phyloP scores from a whole-genome alignment of 106 monocot genomes.

The Acorus calamus region DNA sequence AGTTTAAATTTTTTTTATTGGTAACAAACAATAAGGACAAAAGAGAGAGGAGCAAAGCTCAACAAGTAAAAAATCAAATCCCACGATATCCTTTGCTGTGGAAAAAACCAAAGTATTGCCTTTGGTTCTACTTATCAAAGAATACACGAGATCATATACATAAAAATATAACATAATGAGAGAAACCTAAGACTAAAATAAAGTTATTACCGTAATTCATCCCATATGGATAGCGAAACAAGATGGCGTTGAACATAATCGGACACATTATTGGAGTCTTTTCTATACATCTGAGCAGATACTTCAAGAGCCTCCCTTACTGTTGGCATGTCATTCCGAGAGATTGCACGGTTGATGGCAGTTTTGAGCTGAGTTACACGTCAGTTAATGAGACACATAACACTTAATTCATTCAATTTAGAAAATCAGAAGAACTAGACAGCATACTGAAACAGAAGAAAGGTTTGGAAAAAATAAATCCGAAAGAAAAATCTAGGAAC shows the following conservation, averaged over 20 bases:
- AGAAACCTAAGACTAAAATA: neutral
- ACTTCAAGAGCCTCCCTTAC: conserved; percentile 98
- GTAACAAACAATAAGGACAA: too few relatives aligned
- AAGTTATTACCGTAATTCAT: conserved; percentile 69
- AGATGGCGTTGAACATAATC: conserved; percentile 97
- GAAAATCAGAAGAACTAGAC: neutral
- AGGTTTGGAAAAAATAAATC: neutral
- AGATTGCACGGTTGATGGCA: conserved; percentile 71
- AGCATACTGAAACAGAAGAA: neutral
- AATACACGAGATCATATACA: neutral
- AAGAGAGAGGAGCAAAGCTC: too few relatives aligned
- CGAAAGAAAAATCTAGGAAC: too few relatives aligned
- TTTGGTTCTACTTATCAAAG: neutral
- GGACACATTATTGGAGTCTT: conserved; percentile 79
- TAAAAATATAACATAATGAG: neutral
- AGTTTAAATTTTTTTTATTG: too few relatives aligned
- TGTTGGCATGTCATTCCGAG: conserved; percentile 80
- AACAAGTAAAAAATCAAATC: too few relatives aligned
- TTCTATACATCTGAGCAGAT: conserved; percentile 90
- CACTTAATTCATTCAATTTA: neutral
- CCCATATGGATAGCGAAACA: conserved; percentile 78
- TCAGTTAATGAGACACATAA: conserved; percentile 1
- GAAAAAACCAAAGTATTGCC: too few relatives aligned
- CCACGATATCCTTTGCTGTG: too few relatives aligned
- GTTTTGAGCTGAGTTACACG: conserved; percentile 66